A percentile compares a stretch with the other conserved stretches of the same genome.
Conservation (phyloP, 495 filamentous ascomycete genomes). For the Xylaria venustula region DNA sequence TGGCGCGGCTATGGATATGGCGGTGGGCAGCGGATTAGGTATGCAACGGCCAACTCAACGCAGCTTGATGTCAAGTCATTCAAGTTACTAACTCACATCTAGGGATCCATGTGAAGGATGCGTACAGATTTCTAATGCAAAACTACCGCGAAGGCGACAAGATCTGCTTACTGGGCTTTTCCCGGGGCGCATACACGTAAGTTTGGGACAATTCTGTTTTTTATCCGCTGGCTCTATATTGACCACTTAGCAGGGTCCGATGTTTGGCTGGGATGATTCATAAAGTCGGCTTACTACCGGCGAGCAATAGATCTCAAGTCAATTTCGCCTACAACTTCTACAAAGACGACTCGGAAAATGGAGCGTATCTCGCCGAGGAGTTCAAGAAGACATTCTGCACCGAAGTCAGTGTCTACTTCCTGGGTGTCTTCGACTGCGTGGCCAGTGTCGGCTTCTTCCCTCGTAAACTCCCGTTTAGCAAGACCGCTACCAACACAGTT, state of each 20-base stretch:
- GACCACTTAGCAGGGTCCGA: constrained; percentile 18
- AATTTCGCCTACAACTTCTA: constrained; percentile 42
- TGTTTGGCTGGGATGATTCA: constrained; percentile 34
- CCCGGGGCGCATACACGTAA: constrained; percentile 40
- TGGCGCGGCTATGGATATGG: constrained; percentile 36
- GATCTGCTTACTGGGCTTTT: constrained; percentile 42
- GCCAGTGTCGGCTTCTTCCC: constrained; percentile 41
- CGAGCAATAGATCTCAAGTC: constrained; percentile 32
- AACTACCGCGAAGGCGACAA: constrained; percentile 38
- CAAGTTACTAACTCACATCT: background rate
- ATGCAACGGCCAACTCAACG: background rate
- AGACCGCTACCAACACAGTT: constrained; percentile 33
- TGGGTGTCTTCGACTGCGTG: constrained; percentile 42
- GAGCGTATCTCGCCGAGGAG: constrained; percentile 33
- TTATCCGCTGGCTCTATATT: background rate
- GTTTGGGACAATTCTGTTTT: background rate
- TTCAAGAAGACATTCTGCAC: constrained; percentile 44
- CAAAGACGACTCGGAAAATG: constrained; percentile 34
- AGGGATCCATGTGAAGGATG: constrained; percentile 38
- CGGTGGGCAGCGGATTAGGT: constrained; percentile 33
- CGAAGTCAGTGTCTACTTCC: constrained; percentile 37
- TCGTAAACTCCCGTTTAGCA: constrained; percentile 36
- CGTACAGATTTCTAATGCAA: constrained; percentile 39
- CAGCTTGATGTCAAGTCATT: background rate
- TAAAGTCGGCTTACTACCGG: constrained; percentile 37